These are phyloP conservation scores for Tritrichomonas musculus DNA, from an alignment of 208 protist species.

Conservation along the genomic window DNA sequence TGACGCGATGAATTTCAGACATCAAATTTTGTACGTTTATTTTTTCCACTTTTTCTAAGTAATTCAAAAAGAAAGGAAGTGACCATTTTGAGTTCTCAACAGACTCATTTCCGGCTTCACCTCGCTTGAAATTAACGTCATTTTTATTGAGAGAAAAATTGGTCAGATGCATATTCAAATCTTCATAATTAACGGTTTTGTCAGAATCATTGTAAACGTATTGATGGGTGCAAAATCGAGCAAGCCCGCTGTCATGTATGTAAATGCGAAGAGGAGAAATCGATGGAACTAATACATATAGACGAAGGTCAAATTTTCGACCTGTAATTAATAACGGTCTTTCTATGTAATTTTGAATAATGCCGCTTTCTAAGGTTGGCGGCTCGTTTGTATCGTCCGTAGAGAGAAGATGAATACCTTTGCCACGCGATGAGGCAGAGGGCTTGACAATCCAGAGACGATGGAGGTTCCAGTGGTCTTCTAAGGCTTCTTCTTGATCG, in stretches of 20 bases:
- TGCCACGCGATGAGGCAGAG: not conserved
- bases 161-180: conserved; percentile 44
- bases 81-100: conserved; percentile 47
- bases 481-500: not conserved
- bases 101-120: not conserved
- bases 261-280: conserved; percentile 44
- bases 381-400: not conserved
- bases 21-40: not conserved
- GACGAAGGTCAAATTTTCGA: conserved; percentile 49
- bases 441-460: conserved; percentile 15
- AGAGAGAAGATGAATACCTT: not conserved
- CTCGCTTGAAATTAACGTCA: conserved; percentile 24
- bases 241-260: conserved; percentile 32
- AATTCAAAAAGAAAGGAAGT: not conserved
- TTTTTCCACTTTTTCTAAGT: not conserved
- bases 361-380: not conserved
- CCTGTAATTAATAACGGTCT: conserved; percentile 37
- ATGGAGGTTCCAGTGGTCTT: not conserved
- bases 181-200: not conserved
- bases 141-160: conserved; percentile 50
- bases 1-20: conserved; percentile 19
- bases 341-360: conserved; percentile 32
- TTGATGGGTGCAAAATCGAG: conserved; percentile 44
- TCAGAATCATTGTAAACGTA: not conserved
- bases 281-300: conserved; percentile 48